phyloP scores from a whole-genome alignment of 768 basidiomycete genomes.

The Ramaria sp. region DNA sequence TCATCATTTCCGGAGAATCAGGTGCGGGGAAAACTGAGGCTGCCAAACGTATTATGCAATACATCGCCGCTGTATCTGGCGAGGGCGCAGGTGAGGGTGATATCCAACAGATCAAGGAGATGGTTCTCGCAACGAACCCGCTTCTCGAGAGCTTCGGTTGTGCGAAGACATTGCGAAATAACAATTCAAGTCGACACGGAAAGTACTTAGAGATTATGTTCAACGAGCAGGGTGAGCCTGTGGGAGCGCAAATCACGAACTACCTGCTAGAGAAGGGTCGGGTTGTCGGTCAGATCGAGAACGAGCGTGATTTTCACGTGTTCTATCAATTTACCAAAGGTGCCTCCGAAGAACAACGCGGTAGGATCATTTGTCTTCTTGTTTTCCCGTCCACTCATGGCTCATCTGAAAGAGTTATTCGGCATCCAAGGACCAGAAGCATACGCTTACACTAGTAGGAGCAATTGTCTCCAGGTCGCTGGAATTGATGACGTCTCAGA shows the following conservation, averaged over 20 bases:
- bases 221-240: constrained; percentile 82
- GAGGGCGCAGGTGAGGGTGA: constrained; percentile 60
- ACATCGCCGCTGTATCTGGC: constrained; percentile 94
- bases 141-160: constrained; percentile 97
- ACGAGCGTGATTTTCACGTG: constrained; percentile 96
- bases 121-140: constrained; percentile 98
- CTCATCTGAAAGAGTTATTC: constrained; percentile 58
- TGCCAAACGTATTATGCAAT: constrained; percentile 99
- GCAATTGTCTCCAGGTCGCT: constrained; percentile 84
- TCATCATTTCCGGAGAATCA: constrained; percentile 98
- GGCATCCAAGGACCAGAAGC: constrained; percentile 94
- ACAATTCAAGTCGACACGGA: constrained; percentile 97
- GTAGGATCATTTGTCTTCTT: constrained; percentile 30
- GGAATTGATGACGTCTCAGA: constrained; percentile 87
- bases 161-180: constrained; percentile 96
- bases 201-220: constrained; percentile 99
- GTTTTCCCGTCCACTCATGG: constrained; percentile 8
- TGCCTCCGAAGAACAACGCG: constrained; percentile 80
- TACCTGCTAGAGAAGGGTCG: constrained; percentile 95
- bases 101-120: constrained; percentile 97
- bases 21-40: constrained; percentile 99
- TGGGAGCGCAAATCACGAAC: constrained; percentile 97
- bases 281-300: constrained; percentile 92
- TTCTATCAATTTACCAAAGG: constrained; percentile 99
- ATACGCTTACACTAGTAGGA: constrained; percentile 86